Base-by-base conservation (phyloP, 108 stramenopile species). In the Aurantiochytrium sp. region DNA sequence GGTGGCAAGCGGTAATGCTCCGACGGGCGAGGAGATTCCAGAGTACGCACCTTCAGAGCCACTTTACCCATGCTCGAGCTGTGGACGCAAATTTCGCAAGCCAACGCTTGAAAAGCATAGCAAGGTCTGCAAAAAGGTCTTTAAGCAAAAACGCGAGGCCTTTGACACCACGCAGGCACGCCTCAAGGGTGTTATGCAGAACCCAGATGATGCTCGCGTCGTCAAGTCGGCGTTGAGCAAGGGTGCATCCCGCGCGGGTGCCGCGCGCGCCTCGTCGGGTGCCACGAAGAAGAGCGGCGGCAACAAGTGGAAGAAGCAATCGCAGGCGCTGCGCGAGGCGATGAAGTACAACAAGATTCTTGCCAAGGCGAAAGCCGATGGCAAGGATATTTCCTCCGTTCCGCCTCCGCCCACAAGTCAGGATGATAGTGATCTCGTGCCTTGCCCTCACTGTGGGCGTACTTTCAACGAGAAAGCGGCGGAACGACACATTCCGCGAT, bases 361-460 rank as follows among this genome's bases (percentile, higher is more conserved):
- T 21, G 44, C 90, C 72, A 53, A 92, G 58, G 91, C 91, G 10
- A 87, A 89, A 47, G 89, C 76, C 88, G 58, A 87, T 45, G 91
- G 89, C 45, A 92, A 89, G 64, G 88, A 88, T 87, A 23, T 89
- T 44, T 43, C 87, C 16, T 55, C 44, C 21, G 21, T 93, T n/a
- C 93, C 93, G 12, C 58, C 91, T 5, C 60, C 91, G 5, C 60
- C 92, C 21, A 58, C 92, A 4, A 69, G 64, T 18, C 89, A 90
- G 0, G 91, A 19, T 6, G 25, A 92, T 72, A 87, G 60, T 14
- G 92, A 87, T 45, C 60, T 93, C 23, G 91, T 93, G 14, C 92
- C 72, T 4, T 94, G 94, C 64, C 94, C 94, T 16, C 91, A 93
- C 91, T 94, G 94, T 59, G 91, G 91, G 8, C 92, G 94, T 5